Evolutionary conservation across 2,329 filamentous ascomycete species (phyloP).

Genomic region (Alternaria hordeiaustralica): DNA sequence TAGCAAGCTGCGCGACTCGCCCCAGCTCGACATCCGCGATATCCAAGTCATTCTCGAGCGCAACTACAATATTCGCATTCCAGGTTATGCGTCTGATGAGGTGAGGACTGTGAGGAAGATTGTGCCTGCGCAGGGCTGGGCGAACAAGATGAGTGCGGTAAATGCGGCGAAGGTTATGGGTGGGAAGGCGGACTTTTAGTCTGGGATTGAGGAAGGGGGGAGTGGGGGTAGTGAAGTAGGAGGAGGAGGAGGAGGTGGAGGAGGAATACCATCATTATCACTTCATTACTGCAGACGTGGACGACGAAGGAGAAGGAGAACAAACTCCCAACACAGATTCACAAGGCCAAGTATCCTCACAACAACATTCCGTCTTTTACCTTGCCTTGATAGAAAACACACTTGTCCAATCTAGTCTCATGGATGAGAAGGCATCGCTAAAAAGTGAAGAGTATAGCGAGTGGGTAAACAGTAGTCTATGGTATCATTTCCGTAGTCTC

Average conservation of each 20-base stretch:
- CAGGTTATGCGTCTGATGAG: constrained; percentile 93
- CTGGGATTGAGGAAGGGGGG: background rate
- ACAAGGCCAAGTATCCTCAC: background rate
- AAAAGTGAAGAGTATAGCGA: background rate
- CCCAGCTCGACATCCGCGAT: constrained; percentile 80
- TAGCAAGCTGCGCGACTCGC: constrained; percentile 89
- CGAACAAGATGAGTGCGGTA: constrained; percentile 95
- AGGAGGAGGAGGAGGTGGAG: background rate
- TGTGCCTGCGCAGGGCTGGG: constrained; percentile 86
- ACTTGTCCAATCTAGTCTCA: background rate
- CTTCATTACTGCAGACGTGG: background rate
- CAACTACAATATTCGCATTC: constrained; percentile 79
- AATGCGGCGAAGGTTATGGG: constrained; percentile 83
- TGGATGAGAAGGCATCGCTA: background rate
- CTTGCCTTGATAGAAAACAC: background rate
- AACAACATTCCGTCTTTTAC: background rate
- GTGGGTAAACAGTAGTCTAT: constrained; percentile 5
- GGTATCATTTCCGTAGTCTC: constrained; percentile 6
- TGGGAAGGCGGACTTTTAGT: constrained; percentile 50
- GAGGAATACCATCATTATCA: background rate
- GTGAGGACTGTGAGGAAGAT: constrained; percentile 93
- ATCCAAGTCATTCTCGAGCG: constrained; percentile 64
- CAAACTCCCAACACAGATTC: background rate
- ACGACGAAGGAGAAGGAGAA: background rate
- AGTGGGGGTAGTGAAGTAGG: background rate